Conservation (phyloP, 129 eudicot genomes). For the Helianthus tuberosus region DNA sequence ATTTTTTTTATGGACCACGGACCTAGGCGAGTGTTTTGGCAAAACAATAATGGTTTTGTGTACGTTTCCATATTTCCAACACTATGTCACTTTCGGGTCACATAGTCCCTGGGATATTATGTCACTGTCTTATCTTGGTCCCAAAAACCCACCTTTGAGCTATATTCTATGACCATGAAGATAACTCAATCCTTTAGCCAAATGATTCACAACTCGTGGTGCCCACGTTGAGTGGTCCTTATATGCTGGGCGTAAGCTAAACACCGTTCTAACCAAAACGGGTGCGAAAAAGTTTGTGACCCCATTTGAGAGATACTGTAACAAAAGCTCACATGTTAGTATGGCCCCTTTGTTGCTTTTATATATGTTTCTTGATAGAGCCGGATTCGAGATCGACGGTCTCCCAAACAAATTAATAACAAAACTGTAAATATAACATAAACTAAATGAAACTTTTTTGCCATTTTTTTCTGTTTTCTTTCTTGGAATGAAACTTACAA, state of each 20-base stretch:
- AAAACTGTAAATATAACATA: too few relatives aligned
- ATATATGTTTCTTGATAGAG: too few relatives aligned
- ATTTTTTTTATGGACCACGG: conserved; percentile 17
- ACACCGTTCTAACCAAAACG: conserved; percentile 9
- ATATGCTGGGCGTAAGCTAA: conserved; percentile 14
- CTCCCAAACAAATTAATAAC: too few relatives aligned
- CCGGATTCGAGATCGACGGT: too few relatives aligned
- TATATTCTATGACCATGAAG: neutral
- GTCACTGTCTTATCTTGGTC: conserved; percentile 38
- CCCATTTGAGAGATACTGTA: conserved; percentile 25
- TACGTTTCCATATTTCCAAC: conserved; percentile 26
- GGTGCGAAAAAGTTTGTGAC: neutral
- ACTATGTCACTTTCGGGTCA: conserved; percentile 20
- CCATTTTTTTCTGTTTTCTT: too few relatives aligned
- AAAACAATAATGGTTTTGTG: conserved; percentile 19
- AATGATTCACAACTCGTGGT: conserved; percentile 15
- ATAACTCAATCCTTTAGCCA: conserved; percentile 18
- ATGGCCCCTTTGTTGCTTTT: conserved; percentile 22
- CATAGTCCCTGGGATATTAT: conserved; percentile 31
- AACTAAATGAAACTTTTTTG: too few relatives aligned
- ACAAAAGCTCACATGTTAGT: conserved; percentile 31
- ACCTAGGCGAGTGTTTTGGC: neutral
- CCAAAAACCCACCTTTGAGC: conserved; percentile 27
- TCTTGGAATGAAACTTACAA: too few relatives aligned
- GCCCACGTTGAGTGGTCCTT: conserved; percentile 30